Base-by-base conservation (phyloP, 1,284 basidiomycete species). In the Violaceomyces palustris region DNA sequence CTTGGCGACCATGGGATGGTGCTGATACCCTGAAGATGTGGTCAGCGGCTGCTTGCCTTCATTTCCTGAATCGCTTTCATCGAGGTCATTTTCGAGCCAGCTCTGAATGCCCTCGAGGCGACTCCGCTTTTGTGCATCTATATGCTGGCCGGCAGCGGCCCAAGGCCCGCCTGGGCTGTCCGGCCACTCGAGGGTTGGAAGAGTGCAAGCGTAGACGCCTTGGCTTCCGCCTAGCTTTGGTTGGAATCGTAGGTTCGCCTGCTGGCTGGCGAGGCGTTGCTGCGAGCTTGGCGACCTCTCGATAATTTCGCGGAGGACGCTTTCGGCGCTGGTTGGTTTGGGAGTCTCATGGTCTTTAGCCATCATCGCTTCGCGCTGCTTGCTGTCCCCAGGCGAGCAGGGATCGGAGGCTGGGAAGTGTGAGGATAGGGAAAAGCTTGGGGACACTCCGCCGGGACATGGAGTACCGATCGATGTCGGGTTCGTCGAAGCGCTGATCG, bases 1-100 rank as follows among this genome's bases (percentile, higher is more conserved):
- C 39, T 67, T 67, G 32, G 64, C 64, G 11, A 67, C 60, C 64
- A 67, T 67, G n/a, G 64, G 64, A 32, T 67, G 64, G 36, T 63
- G 58, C n/a, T 44, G 41, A 30, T 32, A 58, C 24, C 43, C 43
- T 25, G 46, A 37, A 18, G 37, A 42, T 11, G 50, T 36, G n/a
- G n/a, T n/a, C n/a, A n/a, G n/a, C n/a, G n/a, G n/a, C n/a, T n/a
- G n/a, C n/a, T n/a, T n/a, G 6, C 28, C 15, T 29, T 42, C 45
- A 9, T 41, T 35, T 18, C 24, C 6, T 17, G 34, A 18, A 8
- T 42, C 42, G 11, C 29, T 30, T 7, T 58, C 51, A 21, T 43
- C 39, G 35, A 58, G 55, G 35, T 57, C 54, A 33, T 39, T 39
- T 35, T 59, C 52, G 35, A 62, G 60, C 60, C 60, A 62, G 14